phyloP scores from a whole-genome alignment of 1,139 yeast genomes.

The Pichia sp. region DNA sequence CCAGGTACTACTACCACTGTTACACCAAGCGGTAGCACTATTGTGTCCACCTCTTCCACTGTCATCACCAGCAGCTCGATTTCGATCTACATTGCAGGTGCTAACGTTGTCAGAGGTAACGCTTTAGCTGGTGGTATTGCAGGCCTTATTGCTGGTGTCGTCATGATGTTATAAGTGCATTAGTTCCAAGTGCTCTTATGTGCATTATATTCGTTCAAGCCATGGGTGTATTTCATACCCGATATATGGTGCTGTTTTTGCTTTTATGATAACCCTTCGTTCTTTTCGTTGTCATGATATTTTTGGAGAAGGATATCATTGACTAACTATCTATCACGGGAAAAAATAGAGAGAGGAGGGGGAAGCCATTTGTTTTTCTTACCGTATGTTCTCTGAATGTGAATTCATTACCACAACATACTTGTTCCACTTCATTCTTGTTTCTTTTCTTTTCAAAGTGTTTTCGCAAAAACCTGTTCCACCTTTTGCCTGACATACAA shows the following conservation, averaged over 20 bases:
- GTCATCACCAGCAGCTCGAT: conserved; percentile 14
- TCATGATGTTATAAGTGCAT: neutral
- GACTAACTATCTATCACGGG: conserved; percentile 8
- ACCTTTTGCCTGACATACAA: conserved; percentile 2
- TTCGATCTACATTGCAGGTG: conserved; percentile 16
- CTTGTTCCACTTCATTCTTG: conserved; percentile 10
- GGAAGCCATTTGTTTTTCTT: conserved; percentile 9
- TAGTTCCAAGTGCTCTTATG: neutral
- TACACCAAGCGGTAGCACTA: too few species aligned
- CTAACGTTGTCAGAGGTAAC: conserved; percentile 7
- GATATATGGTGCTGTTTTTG: neutral
- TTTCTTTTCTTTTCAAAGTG: neutral
- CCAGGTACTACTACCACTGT: conserved; percentile 9
- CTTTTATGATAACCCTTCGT: neutral
- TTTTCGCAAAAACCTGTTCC: conserved; percentile 8
- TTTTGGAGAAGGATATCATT: conserved; percentile 17
- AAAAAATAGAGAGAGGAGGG: conserved; percentile 19
- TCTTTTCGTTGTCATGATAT: conserved; percentile 3
- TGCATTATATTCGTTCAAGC: neutral
- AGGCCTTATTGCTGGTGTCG: neutral
- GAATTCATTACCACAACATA: neutral
- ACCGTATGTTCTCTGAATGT: neutral
- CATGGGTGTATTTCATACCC: neutral
- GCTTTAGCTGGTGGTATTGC: conserved; percentile 1
- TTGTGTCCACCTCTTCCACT: neutral